Evolutionary conservation across 2,329 filamentous ascomycete species (phyloP).

Genomic region (Alternaria atra): DNA sequence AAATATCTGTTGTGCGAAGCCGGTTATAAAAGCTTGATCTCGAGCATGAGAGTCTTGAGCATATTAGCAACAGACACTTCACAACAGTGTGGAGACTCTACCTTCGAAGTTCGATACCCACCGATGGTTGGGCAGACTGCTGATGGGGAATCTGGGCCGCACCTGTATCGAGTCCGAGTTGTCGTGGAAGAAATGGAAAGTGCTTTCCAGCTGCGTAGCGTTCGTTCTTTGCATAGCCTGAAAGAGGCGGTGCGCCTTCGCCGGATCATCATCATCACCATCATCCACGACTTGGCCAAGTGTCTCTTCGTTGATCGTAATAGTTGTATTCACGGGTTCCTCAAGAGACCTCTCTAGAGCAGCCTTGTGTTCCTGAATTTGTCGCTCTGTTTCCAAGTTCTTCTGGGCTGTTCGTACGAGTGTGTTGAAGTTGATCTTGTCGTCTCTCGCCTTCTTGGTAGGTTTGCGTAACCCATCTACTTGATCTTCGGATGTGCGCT

Average conservation of each 20-base stretch:
- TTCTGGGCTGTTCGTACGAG: conserved; percentile 38
- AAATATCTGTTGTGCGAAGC: conserved; percentile 54
- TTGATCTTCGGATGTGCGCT: conserved; percentile 17
- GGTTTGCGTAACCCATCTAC: conserved; percentile 35
- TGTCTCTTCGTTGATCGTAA: conserved; percentile 35
- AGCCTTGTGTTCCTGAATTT: conserved; percentile 38
- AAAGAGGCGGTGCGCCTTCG: conserved; percentile 63
- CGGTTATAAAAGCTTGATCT: conserved; percentile 54
- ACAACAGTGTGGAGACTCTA: conserved; percentile 5
- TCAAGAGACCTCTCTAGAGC: conserved; percentile 34
- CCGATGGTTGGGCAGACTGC: conserved; percentile 38
- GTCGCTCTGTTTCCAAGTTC: conserved; percentile 35
- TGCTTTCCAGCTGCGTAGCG: conserved; percentile 61
- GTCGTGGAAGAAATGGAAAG: conserved; percentile 64
- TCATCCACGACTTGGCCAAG: conserved; percentile 60
- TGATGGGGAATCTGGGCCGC: conserved; percentile 15
- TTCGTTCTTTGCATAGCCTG: conserved; percentile 69
- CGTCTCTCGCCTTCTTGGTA: conserved; percentile 21
- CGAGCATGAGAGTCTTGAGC: conserved; percentile 33
- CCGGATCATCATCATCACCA: conserved; percentile 73
- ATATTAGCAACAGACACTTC: conserved; percentile 17
- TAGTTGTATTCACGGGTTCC: conserved; percentile 9
- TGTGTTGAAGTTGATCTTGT: conserved; percentile 29
- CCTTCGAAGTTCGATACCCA: conserved; percentile 49
- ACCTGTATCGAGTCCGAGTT: conserved; percentile 5